phyloP scores from a whole-genome alignment of 2,329 filamentous ascomycete genomes.

The Aspergillus calidoustus region DNA sequence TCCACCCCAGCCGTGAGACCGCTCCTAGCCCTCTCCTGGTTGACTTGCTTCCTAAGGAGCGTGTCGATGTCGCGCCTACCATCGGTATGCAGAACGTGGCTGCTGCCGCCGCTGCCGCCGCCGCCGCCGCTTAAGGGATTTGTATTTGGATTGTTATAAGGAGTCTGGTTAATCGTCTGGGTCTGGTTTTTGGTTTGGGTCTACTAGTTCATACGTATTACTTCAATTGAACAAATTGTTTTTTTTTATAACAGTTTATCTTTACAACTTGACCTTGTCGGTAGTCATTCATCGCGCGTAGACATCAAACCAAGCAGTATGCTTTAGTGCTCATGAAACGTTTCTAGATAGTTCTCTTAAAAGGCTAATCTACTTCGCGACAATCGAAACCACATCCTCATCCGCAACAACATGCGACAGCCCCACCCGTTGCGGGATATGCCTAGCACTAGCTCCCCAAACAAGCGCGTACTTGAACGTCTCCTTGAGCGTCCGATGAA shows the following conservation, averaged over 20 bases:
- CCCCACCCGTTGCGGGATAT: slow-evolving; percentile 92
- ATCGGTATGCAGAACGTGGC: slow-evolving; percentile 56
- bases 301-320: background rate
- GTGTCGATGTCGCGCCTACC: slow-evolving; percentile 82
- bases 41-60: slow-evolving; percentile 90
- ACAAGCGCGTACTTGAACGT: slow-evolving; percentile 99
- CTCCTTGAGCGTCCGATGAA: slow-evolving; percentile 93
- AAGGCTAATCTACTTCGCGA: slow-evolving; percentile 48
- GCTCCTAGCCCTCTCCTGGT: slow-evolving; percentile 85
- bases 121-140: slow-evolving; percentile 23
- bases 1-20: slow-evolving; percentile 76
- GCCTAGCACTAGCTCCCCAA: slow-evolving; percentile 94
- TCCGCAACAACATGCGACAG: slow-evolving; percentile 76
- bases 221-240: slow-evolving; percentile 32
- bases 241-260: no score
- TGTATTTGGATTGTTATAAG: slow-evolving; percentile 15
- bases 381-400: slow-evolving; percentile 71
- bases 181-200: slow-evolving; percentile 18
- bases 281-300: background rate
- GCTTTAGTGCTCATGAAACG: background rate
- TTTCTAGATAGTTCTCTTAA: background rate
- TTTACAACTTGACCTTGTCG: background rate
- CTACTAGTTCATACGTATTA: slow-evolving; percentile 13
- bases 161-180: slow-evolving; percentile 22
- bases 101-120: slow-evolving; percentile 35